Evolutionary conservation across 352 stramenopile species (phyloP).

Genomic region (Phytophthora uliginosa): DNA sequence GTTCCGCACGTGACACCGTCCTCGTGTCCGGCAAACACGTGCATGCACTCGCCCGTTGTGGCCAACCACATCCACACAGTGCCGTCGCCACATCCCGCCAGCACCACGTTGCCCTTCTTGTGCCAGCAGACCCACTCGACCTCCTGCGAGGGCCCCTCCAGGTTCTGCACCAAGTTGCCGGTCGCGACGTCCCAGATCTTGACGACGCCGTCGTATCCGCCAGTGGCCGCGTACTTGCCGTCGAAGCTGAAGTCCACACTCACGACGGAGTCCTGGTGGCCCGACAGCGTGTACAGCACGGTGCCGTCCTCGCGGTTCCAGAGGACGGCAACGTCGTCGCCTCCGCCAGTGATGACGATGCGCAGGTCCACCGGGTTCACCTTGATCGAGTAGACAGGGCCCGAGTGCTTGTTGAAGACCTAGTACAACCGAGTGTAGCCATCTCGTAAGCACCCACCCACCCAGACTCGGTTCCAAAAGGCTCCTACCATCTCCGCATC

Average conservation of each 20-base stretch:
- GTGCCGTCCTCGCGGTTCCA: conserved; percentile 89
- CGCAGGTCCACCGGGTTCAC: conserved; percentile 85
- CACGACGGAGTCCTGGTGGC: conserved; percentile 88
- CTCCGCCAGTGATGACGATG: conserved; percentile 86
- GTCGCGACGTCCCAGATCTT: conserved; percentile 92
- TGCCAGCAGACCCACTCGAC: conserved; percentile 94
- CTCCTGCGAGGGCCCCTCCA: conserved; percentile 92
- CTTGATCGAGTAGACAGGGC: conserved; percentile 85
- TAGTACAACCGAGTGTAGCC: conserved; percentile 24
- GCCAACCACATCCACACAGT: conserved; percentile 96
- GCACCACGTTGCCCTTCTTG: conserved; percentile 92
- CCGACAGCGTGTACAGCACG: conserved; percentile 80
- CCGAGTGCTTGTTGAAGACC: conserved; percentile 84
- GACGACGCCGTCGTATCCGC: conserved; percentile 87
- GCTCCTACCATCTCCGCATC: conserved; percentile 71
- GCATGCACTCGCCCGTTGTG: conserved; percentile 96
- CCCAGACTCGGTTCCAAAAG: background rate
- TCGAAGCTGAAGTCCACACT: conserved; percentile 90
- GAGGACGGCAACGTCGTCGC: conserved; percentile 87
- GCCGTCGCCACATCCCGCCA: conserved; percentile 89
- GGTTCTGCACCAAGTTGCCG: conserved; percentile 79
- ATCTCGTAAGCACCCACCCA: conserved; percentile 7
- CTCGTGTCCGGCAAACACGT: conserved; percentile 98
- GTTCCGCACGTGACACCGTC: conserved; percentile 94
- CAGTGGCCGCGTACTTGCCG: conserved; percentile 89